These are phyloP conservation scores for Fraxinus angustifolia DNA, from an alignment of 305 asterid genomes.

Conservation along the genomic window DNA sequence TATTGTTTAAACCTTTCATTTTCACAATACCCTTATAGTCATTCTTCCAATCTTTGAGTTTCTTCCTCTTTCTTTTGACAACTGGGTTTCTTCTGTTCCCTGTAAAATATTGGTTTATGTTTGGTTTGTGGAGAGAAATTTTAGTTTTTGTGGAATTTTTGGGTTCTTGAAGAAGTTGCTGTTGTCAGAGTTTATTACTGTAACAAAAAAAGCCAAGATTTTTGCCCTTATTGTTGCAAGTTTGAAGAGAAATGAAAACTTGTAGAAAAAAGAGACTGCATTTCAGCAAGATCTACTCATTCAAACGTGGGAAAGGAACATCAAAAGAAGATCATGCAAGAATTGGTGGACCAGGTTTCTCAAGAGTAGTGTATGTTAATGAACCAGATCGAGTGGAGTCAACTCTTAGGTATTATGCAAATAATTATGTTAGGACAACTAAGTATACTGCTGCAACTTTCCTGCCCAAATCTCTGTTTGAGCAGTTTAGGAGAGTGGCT, in stretches of 20 bases:
- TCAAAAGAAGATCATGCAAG: conserved; percentile 58
- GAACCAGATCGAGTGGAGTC: conserved; percentile 54
- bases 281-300: conserved; percentile 76
- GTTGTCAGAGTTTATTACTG: background rate
- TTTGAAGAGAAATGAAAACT: conserved; percentile 27
- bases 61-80: conserved; percentile 25
- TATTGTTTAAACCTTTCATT: conserved; percentile 3
- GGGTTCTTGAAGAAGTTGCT: conserved; percentile 24
- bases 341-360: conserved; percentile 87
- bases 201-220: conserved; percentile 11
- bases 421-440: conserved; percentile 73
- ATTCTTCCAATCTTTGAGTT: conserved; percentile 22
- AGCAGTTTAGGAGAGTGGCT: conserved; percentile 94
- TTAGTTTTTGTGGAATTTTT: conserved; percentile 25
- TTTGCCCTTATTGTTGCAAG: background rate
- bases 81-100: conserved; percentile 37
- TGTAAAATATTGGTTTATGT: conserved; percentile 27
- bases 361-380: conserved; percentile 75
- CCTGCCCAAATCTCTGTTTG: conserved; percentile 81
- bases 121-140: conserved; percentile 28
- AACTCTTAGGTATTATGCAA: conserved; percentile 33
- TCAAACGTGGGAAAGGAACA: conserved; percentile 54
- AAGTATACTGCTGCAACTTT: conserved; percentile 81
- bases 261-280: conserved; percentile 53
- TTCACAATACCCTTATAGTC: conserved; percentile 11